Conservation (phyloP, 179 eudicot species). For the Beta lomatogona region DNA sequence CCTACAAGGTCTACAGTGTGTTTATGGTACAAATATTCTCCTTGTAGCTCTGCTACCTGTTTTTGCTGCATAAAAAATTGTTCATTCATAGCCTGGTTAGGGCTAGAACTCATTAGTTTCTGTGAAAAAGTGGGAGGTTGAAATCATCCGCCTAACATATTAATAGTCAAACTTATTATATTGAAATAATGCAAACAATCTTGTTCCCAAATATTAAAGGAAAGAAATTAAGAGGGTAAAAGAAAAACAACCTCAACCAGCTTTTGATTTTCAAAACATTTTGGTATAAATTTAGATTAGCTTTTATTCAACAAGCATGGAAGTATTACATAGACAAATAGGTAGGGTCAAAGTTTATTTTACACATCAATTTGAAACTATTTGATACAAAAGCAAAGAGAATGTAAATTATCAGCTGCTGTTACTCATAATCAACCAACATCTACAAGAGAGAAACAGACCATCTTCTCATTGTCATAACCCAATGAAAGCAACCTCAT, state of each 20-base stretch:
- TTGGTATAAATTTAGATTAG: neutral
- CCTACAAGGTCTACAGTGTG: too few species aligned
- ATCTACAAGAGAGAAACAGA: conserved; percentile 5
- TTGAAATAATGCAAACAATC: neutral
- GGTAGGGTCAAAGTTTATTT: neutral
- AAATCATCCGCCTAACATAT: too few species aligned
- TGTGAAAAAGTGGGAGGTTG: too few species aligned
- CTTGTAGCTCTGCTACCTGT: too few species aligned
- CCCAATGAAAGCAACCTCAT: conserved; percentile 1
- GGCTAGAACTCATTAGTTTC: too few species aligned
- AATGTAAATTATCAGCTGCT: conserved; percentile 5
- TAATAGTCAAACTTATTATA: too few species aligned
- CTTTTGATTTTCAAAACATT: neutral
- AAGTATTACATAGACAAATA: conserved; percentile 2
- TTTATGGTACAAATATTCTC: too few species aligned
- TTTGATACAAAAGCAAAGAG: conserved; percentile 7
- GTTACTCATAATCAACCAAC: conserved; percentile 1
- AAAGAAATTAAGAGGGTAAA: neutral
- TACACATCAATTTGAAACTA: conserved; percentile 18
- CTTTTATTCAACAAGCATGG: conserved; percentile 5
- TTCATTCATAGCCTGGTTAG: too few species aligned
- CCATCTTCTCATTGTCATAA: neutral
- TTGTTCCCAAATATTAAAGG: neutral
- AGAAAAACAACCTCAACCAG: neutral
- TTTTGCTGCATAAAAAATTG: too few species aligned